These are phyloP conservation scores for Acrocalymma vagum DNA, from an alignment of 2,329 filamentous ascomycete genomes.

Conservation along the genomic window DNA sequence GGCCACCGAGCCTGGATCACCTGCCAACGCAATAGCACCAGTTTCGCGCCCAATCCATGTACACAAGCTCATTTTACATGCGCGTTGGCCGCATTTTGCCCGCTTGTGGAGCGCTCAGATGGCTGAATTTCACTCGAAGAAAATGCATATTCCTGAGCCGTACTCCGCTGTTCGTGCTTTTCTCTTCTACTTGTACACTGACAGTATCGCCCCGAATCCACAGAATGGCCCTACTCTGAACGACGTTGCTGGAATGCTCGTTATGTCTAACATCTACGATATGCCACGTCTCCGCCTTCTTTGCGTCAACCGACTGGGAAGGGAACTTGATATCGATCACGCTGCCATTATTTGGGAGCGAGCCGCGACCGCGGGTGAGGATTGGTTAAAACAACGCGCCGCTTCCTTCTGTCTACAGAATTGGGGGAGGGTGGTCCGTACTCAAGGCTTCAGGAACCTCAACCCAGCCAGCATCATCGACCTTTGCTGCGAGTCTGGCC, in stretches of 20 bases:
- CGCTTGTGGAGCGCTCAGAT: constrained; percentile 93
- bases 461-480: constrained; percentile 84
- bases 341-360: constrained; percentile 97
- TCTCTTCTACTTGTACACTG: constrained; percentile 95
- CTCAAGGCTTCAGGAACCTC: constrained; percentile 82
- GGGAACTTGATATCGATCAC: constrained; percentile 92
- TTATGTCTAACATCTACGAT: constrained; percentile 98
- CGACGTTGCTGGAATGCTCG: constrained; percentile 91
- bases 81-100: constrained; percentile 96
- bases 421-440: constrained; percentile 94
- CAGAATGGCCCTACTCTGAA: constrained; percentile 67
- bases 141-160: constrained; percentile 97
- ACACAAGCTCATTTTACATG: constrained; percentile 91
- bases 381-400: constrained; percentile 90
- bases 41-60: constrained; percentile 88
- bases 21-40: constrained; percentile 41
- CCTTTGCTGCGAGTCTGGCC: constrained; percentile 91
- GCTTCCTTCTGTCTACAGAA: constrained; percentile 90
- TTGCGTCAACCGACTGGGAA: constrained; percentile 87
- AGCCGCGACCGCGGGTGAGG: constrained; percentile 86
- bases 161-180: constrained; percentile 95
- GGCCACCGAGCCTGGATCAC: constrained; percentile 44
- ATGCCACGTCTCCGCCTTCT: constrained; percentile 91
- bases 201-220: constrained; percentile 71
- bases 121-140: constrained; percentile 96